Evolutionary conservation across 1,284 basidiomycete genomes (phyloP).

Genomic region (Austroboletus olivaceoglutinosus): DNA sequence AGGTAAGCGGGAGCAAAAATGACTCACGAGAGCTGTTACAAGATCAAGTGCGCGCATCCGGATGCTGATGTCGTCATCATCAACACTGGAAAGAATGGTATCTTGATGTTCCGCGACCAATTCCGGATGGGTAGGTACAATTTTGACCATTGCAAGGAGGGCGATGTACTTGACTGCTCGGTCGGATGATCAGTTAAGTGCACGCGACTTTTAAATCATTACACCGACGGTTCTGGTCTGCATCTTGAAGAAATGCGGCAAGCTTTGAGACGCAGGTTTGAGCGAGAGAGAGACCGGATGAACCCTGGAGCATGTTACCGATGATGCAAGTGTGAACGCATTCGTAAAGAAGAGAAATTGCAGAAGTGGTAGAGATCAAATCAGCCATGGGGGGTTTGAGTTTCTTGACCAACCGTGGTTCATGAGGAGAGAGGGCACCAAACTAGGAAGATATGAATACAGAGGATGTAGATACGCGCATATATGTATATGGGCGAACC

Average conservation of each 20-base stretch:
- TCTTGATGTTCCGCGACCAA: conserved; percentile 92
- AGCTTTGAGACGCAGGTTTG: conserved; percentile 91
- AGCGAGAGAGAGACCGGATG: conserved; percentile 80
- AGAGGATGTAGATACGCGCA: background rate
- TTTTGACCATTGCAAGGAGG: conserved; percentile 91
- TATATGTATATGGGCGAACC: conserved; percentile 43
- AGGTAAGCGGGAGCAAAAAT: background rate
- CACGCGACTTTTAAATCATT: conserved; percentile 8
- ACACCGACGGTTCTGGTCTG: conserved; percentile 87
- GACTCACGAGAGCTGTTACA: conserved; percentile 83
- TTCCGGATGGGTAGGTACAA: conserved; percentile 89
- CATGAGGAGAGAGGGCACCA: conserved; percentile 85
- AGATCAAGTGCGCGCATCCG: conserved; percentile 94
- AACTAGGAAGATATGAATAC: conserved; percentile 55
- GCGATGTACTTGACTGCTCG: conserved; percentile 92
- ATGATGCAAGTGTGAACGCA: conserved; percentile 98
- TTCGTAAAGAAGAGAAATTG: conserved; percentile 95
- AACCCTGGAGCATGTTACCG: conserved; percentile 89
- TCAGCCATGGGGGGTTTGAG: conserved; percentile 91
- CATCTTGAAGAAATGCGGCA: conserved; percentile 86
- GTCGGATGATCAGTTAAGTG: conserved; percentile 20
- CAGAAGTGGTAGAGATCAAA: conserved; percentile 93
- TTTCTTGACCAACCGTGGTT: conserved; percentile 92
- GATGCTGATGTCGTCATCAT: conserved; percentile 94
- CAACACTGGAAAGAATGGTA: conserved; percentile 85